These are phyloP conservation scores for Rutstroemia sp. DNA, from an alignment of 2,329 filamentous ascomycete species.

Conservation along the genomic window DNA sequence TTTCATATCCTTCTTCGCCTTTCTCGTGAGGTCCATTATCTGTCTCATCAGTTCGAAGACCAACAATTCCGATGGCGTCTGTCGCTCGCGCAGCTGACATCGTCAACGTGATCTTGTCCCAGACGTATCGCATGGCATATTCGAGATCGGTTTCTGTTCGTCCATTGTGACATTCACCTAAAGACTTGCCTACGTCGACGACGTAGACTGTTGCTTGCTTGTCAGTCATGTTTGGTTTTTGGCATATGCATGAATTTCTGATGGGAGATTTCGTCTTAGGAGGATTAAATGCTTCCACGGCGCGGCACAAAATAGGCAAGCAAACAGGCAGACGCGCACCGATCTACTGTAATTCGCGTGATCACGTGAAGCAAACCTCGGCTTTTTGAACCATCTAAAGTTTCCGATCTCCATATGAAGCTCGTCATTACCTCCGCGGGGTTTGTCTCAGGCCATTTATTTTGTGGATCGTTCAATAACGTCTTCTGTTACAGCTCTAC, in stretches of 20 bases:
- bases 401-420: not conserved
- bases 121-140: slow-evolving; percentile 85
- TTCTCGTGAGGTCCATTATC: slow-evolving; percentile 49
- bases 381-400: not conserved
- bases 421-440: not conserved
- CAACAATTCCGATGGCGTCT: slow-evolving; percentile 70
- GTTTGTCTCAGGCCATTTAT: not conserved
- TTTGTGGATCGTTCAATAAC: not conserved
- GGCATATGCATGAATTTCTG: not conserved
- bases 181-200: slow-evolving; percentile 80
- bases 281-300: not conserved
- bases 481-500: not conserved
- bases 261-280: not conserved
- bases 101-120: slow-evolving; percentile 81
- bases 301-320: not conserved
- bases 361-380: slow-evolving; percentile 6
- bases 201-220: slow-evolving; percentile 94
- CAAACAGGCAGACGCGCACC: slow-evolving; percentile 6
- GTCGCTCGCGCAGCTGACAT: slow-evolving; percentile 65
- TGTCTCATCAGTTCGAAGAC: slow-evolving; percentile 72
- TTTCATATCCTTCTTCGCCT: slow-evolving; percentile 63
- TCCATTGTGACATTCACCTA: slow-evolving; percentile 64
- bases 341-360: not conserved
- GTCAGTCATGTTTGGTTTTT: slow-evolving; percentile 58
- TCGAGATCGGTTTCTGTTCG: slow-evolving; percentile 76